A percentile compares a stretch with the other conserved stretches of the same genome.
Evolutionary conservation across 2,329 filamentous ascomycete genomes (phyloP).

Genomic region (Cordyceps tenuipes): DNA sequence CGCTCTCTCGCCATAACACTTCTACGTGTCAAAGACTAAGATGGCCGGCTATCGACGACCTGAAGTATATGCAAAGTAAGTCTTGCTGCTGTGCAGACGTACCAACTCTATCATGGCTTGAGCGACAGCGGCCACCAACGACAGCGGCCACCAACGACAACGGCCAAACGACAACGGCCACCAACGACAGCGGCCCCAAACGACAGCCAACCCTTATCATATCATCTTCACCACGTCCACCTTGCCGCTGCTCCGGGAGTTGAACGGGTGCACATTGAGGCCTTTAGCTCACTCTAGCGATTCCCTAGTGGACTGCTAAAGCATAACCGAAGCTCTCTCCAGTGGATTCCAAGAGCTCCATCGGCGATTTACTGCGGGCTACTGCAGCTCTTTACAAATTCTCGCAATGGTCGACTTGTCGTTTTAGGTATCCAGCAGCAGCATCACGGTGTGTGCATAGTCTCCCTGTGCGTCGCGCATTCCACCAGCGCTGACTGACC

Average conservation of each 20-base stretch:
- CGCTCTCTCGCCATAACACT: not conserved
- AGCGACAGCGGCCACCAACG: not conserved
- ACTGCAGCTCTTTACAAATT: not conserved
- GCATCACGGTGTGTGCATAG: not conserved
- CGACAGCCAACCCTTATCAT: slow-evolving; percentile 1
- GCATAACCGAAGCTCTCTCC: not conserved
- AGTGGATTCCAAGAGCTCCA: not conserved
- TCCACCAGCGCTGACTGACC: not conserved
- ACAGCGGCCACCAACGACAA: not conserved
- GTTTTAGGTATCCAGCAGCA: not conserved
- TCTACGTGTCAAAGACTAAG: not conserved
- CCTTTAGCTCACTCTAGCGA: not conserved
- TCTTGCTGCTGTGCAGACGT: not conserved
- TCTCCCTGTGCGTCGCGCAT: not conserved
- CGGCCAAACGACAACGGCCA: not conserved
- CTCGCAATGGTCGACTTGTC: not conserved
- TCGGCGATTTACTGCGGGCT: not conserved
- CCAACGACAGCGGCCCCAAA: not conserved
- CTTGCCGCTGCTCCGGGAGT: not conserved
- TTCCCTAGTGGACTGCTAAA: not conserved
- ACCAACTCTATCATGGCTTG: not conserved
- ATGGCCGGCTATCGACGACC: not conserved
- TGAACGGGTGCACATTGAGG: not conserved
- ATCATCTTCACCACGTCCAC: not conserved
- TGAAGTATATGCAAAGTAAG: not conserved